Conservation (phyloP, 78 protist species). For the Ministeria vibrans region DNA sequence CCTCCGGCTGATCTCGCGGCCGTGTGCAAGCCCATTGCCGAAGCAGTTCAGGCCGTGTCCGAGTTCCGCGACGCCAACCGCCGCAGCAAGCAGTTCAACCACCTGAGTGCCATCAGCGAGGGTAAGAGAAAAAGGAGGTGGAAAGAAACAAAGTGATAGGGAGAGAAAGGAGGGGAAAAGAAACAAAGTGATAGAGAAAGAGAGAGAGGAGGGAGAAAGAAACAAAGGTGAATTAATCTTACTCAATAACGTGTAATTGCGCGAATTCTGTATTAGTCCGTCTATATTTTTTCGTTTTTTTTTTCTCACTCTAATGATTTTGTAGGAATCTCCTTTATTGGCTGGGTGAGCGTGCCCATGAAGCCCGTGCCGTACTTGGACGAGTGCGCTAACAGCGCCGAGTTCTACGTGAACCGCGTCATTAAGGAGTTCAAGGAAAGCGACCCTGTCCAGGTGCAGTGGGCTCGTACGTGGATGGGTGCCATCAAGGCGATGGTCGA, state of each 20-base stretch:
- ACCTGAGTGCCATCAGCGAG: background rate
- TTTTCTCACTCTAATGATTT: background rate
- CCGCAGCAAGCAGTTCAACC: background rate
- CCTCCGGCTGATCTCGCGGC: background rate
- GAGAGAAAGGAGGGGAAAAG: too few species aligned
- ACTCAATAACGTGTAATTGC: background rate
- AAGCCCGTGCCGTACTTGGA: background rate
- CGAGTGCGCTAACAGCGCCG: background rate
- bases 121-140: background rate
- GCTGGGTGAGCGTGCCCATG: background rate
- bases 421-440: background rate
- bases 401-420: constrained; percentile 4
- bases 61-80: background rate
- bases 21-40: background rate
- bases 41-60: background rate
- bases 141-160: background rate
- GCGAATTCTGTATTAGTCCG: background rate
- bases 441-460: constrained; percentile 31
- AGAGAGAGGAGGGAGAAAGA: background rate
- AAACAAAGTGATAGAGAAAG: too few species aligned
- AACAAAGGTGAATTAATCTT: background rate
- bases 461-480: constrained; percentile 18
- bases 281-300: background rate
- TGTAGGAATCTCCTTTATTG: background rate
- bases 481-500: constrained; percentile 21